phyloP scores from a whole-genome alignment of 1,284 basidiomycete species.

The Ceratobasidium sp. region DNA sequence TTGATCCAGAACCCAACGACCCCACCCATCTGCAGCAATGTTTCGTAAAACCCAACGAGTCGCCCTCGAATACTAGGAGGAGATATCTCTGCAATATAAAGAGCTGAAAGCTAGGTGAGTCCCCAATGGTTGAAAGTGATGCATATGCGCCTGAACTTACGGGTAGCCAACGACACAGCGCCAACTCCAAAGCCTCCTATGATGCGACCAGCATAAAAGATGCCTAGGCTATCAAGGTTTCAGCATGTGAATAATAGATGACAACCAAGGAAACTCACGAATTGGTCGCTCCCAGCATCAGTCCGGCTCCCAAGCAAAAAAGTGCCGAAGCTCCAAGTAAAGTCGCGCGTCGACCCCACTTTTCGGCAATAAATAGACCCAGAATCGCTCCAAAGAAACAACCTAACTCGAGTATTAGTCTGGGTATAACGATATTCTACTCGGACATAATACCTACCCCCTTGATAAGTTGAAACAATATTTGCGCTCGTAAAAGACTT shows the following conservation, averaged over 20 bases:
- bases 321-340: conserved; percentile 39
- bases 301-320: conserved; percentile 19
- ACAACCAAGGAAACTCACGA: conserved; percentile 40
- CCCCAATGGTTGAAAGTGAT: not conserved
- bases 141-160: not conserved
- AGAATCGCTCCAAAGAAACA: conserved; percentile 53
- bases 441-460: conserved; percentile 29
- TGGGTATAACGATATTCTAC: not conserved
- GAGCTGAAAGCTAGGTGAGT: conserved; percentile 45
- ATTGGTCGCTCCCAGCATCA: conserved; percentile 32
- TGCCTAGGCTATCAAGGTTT: conserved; percentile 43
- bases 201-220: conserved; percentile 50
- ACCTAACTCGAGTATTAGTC: conserved; percentile 40
- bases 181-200: conserved; percentile 52
- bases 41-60: conserved; percentile 59
- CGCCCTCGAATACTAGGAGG: conserved; percentile 58
- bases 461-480: conserved; percentile 59
- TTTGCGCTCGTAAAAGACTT: conserved; percentile 54
- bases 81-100: conserved; percentile 54
- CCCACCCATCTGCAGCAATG: conserved; percentile 52
- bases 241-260: conserved; percentile 46
- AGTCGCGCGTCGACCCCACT: conserved; percentile 24
- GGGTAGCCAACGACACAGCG: conserved; percentile 44
- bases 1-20: conserved; percentile 58
- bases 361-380: conserved; percentile 48